A percentile compares a stretch with the other conserved stretches of the same genome.
Evolutionary conservation across 805 yeast species (phyloP).

Genomic region (Lachancea mirantina): DNA sequence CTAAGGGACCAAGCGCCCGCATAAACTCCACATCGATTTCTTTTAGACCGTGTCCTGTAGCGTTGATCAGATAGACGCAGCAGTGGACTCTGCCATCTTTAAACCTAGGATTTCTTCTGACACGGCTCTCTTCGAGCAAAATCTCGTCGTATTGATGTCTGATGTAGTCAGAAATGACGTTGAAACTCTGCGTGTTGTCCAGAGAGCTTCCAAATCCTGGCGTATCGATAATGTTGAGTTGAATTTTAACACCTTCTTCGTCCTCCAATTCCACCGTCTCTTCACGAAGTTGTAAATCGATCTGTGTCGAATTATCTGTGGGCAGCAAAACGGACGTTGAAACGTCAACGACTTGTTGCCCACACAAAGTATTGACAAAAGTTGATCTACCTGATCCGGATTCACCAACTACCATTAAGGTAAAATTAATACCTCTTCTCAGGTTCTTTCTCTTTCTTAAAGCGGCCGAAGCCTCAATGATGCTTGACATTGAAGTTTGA

Average conservation of each 20-base stretch:
- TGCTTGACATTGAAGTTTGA: slow-evolving; percentile 35
- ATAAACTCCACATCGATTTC: slow-evolving; percentile 73
- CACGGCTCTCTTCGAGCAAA: slow-evolving; percentile 69
- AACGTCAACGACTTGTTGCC: slow-evolving; percentile 73
- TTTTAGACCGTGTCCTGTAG: slow-evolving; percentile 77
- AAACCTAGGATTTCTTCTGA: slow-evolving; percentile 78
- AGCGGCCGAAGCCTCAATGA: slow-evolving; percentile 46
- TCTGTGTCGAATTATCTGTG: slow-evolving; percentile 44
- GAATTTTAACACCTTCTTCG: slow-evolving; percentile 77
- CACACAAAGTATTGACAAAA: slow-evolving; percentile 84
- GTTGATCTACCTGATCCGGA: slow-evolving; percentile 89
- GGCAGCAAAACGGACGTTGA: slow-evolving; percentile 50
- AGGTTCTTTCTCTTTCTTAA: slow-evolving; percentile 69
- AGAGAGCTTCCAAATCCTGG: slow-evolving; percentile 77
- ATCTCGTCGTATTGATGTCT: slow-evolving; percentile 82
- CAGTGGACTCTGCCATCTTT: slow-evolving; percentile 79
- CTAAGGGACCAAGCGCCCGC: slow-evolving; percentile 70
- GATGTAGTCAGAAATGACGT: slow-evolving; percentile 65
- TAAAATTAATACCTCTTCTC: slow-evolving; percentile 79
- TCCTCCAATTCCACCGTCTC: slow-evolving; percentile 81
- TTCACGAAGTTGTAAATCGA: slow-evolving; percentile 60
- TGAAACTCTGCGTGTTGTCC: slow-evolving; percentile 61
- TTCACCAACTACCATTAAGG: slow-evolving; percentile 81
- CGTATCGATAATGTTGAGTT: slow-evolving; percentile 68
- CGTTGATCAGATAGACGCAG: slow-evolving; percentile 68